Percentiles rank a stretch among this genome's conserved stretches.
phyloP scores from a whole-genome alignment of 495 filamentous ascomycete species.

The Podospora conica region DNA sequence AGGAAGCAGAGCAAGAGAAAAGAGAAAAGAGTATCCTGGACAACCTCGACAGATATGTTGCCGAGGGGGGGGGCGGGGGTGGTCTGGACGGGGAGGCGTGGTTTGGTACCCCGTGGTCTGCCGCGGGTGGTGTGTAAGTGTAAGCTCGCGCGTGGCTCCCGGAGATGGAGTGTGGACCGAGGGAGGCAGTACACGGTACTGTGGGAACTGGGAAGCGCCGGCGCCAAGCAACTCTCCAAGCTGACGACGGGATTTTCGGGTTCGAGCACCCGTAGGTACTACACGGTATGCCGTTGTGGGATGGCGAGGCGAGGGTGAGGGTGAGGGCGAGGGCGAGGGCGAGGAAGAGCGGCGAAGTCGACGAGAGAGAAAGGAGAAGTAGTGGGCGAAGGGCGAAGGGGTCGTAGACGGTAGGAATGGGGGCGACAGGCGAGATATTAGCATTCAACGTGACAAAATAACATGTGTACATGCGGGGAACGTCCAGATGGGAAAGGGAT shows the following conservation, averaged over 20 bases:
- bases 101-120: conserved; percentile 18
- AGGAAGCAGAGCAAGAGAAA: conserved; percentile 9
- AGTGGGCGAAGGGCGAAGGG: conserved; percentile 8
- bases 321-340: background rate
- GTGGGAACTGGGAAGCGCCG: conserved; percentile 18
- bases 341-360: conserved; percentile 9
- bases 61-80: conserved; percentile 5
- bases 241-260: background rate
- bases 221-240: conserved; percentile 4
- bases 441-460: conserved; percentile 11
- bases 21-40: conserved; percentile 24
- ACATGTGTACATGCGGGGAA: conserved; percentile 10
- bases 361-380: conserved; percentile 3
- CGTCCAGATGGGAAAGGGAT: conserved; percentile 5
- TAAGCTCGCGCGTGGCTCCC: conserved; percentile 11
- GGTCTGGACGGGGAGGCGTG: conserved; percentile 9
- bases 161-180: conserved; percentile 10
- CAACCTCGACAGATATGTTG: conserved; percentile 17
- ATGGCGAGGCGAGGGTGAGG: background rate
- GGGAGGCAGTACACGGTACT: background rate
- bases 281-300: conserved; percentile 4
- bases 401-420: conserved; percentile 6
- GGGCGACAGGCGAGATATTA: conserved; percentile 16
- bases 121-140: conserved; percentile 21
- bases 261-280: background rate